A percentile compares a stretch with the other conserved stretches of the same genome.
These are phyloP conservation scores for Gloeopeniophorella convolvens DNA, from an alignment of 768 basidiomycete species.

Conservation along the genomic window DNA sequence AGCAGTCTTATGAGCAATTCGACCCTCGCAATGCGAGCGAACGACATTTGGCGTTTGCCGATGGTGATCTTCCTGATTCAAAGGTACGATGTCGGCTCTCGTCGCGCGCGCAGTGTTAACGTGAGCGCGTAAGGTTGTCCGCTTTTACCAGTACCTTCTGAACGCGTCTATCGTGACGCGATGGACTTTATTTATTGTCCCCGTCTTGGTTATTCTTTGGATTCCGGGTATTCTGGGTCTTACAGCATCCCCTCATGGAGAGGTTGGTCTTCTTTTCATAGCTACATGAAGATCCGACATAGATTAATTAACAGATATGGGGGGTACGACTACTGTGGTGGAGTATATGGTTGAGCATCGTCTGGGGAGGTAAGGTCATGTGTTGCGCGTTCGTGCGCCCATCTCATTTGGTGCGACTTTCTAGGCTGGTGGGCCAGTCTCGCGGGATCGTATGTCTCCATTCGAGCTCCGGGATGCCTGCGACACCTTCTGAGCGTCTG, in stretches of 20 bases:
- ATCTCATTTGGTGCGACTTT: not conserved
- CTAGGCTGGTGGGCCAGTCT: conserved; percentile 75
- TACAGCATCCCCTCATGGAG: conserved; percentile 43
- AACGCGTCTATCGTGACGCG: conserved; percentile 73
- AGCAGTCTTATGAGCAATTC: conserved; percentile 52
- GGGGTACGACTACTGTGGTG: conserved; percentile 62
- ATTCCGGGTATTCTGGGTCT: conserved; percentile 70
- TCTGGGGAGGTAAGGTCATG: conserved; percentile 57
- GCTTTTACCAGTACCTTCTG: conserved; percentile 66
- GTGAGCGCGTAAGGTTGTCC: conserved; percentile 39
- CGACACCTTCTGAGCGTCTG: not conserved
- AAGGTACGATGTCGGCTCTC: conserved; percentile 30
- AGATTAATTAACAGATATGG: conserved; percentile 40
- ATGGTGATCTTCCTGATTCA: conserved; percentile 55
- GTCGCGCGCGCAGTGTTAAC: not conserved
- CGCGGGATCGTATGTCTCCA: conserved; percentile 48
- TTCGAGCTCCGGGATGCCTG: not conserved
- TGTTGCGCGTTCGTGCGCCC: not conserved
- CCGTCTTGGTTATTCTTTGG: conserved; percentile 60
- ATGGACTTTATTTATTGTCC: conserved; percentile 76
- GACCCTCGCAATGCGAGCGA: conserved; percentile 47
- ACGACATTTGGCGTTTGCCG: conserved; percentile 48
- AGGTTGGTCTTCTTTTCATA: conserved; percentile 29
- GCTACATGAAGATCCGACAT: not conserved
- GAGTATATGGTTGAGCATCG: conserved; percentile 78